Evolutionary conservation across 2,329 filamentous ascomycete species (phyloP).

Genomic region (Elsinoe fawcettii): DNA sequence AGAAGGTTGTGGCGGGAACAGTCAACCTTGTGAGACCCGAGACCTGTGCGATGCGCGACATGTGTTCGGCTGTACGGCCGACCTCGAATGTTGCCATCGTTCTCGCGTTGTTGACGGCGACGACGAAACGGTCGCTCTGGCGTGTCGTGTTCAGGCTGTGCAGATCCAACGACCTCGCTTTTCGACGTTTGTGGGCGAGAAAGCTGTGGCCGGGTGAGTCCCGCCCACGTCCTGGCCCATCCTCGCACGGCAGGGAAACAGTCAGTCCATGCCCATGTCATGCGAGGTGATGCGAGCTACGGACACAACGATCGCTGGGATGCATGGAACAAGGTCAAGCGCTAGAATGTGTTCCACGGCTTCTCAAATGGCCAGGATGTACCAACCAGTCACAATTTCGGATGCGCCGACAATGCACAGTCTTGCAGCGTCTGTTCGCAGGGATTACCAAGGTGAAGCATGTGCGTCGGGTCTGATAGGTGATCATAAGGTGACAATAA

Average conservation of each 20-base stretch:
- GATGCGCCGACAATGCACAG: neutral
- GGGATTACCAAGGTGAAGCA: neutral
- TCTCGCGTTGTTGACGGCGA: conserved; percentile 13
- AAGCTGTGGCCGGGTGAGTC: neutral
- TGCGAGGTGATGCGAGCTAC: neutral
- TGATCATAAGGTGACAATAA: conserved; percentile 4
- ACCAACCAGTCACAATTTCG: conserved; percentile 11
- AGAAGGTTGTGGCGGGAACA: conserved; percentile 6
- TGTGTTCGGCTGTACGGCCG: conserved; percentile 4
- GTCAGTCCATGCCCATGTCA: neutral
- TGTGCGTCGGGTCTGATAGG: conserved; percentile 9
- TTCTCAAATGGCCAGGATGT: neutral
- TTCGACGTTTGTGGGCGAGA: too few species aligned
- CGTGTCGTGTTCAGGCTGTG: conserved; percentile 4
- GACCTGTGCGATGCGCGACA: neutral
- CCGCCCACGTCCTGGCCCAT: neutral
- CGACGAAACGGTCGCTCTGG: neutral
- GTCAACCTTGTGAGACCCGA: conserved; percentile 1
- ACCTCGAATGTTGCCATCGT: conserved; percentile 9
- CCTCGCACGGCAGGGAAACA: neutral
- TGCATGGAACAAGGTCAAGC: conserved; percentile 3
- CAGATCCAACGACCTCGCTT: conserved; percentile 11
- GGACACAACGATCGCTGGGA: neutral
- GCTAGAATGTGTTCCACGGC: conserved; percentile 2
- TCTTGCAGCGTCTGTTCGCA: neutral